phyloP scores from a whole-genome alignment of 257 asterid genomes.

The Jasminum sambac region DNA sequence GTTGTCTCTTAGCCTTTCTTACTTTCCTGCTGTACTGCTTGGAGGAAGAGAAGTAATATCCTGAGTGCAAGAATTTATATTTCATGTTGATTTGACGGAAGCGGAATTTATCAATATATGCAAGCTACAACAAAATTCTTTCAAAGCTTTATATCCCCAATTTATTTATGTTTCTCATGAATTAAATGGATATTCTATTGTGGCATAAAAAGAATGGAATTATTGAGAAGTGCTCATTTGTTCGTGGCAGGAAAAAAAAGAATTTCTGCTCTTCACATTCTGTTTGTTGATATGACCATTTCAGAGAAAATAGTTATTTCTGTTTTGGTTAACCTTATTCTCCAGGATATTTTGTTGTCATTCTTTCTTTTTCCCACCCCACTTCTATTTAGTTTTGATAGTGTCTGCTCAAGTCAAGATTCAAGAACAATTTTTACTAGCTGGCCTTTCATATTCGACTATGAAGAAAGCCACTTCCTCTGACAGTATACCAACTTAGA shows the following conservation, averaged over 20 bases:
- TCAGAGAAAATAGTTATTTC: background rate
- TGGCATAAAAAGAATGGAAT: background rate
- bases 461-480: background rate
- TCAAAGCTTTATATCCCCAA: background rate
- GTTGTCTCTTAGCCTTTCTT: too few species aligned
- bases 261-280: background rate
- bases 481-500: background rate
- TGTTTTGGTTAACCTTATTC: background rate
- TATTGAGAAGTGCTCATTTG: background rate
- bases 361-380: background rate
- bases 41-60: too few species aligned
- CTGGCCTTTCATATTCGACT: background rate
- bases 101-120: conserved; percentile 7
- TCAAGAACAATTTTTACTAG: background rate
- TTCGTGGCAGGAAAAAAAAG: background rate
- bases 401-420: background rate
- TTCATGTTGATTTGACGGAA: conserved; percentile 12
- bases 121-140: background rate
- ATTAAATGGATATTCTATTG: background rate
- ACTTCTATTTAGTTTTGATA: background rate
- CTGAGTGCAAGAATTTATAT: background rate
- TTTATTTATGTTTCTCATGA: background rate
- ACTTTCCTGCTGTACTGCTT: too few species aligned
- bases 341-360: background rate
- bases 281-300: background rate